Conservation (phyloP, 176 grass and related monocot genomes). For the Hordeum vulgare region DNA sequence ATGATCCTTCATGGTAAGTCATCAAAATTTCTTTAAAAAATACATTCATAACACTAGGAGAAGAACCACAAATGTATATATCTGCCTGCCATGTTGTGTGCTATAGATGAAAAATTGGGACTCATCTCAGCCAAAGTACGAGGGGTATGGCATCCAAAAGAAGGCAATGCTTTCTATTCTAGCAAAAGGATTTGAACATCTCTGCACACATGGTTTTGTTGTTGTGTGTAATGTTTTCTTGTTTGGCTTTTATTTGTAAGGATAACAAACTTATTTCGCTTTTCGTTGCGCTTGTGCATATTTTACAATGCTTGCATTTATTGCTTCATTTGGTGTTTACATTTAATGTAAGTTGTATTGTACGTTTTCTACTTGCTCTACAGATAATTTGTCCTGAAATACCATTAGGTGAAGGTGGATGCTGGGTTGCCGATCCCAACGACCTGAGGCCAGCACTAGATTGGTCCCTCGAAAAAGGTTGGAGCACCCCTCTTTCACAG, state of each 20-base stretch:
- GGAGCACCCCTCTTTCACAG: conserved; percentile 40
- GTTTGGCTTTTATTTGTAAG: neutral
- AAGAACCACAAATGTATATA: neutral
- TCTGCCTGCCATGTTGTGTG: neutral
- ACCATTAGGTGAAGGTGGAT: conserved; percentile 43
- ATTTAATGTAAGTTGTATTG: neutral
- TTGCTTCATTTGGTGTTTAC: neutral
- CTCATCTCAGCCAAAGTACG: neutral
- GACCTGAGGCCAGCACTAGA: conserved; percentile 43
- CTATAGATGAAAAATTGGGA: neutral
- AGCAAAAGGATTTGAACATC: neutral
- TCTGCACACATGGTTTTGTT: neutral
- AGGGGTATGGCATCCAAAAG: neutral
- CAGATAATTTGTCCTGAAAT: conserved; percentile 31
- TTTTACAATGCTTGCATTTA: neutral
- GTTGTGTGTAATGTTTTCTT: neutral
- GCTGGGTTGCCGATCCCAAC: conserved; percentile 9
- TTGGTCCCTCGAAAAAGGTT: conserved; percentile 45
- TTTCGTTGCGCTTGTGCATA: neutral
- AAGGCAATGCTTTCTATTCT: neutral
- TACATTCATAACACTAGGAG: neutral
- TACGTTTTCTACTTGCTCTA: conserved; percentile 8
- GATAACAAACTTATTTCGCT: neutral
- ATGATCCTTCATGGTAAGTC: neutral
- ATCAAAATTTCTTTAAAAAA: neutral